Base-by-base conservation (phyloP, 257 asterid species). In the Gardenia jasminoides region DNA sequence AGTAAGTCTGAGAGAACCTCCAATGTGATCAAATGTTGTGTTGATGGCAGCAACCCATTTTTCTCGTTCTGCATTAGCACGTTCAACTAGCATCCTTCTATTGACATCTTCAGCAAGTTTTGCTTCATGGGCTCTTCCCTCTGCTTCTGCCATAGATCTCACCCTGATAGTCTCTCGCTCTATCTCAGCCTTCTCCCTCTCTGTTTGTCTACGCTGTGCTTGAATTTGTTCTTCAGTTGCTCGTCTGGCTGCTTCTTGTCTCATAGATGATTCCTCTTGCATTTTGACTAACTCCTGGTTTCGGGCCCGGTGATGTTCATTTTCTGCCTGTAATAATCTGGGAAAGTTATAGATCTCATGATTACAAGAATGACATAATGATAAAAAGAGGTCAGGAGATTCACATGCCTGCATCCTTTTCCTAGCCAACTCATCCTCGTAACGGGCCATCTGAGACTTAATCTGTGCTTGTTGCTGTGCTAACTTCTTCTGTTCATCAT, bases 151-250 rank as follows among this genome's bases (percentile, higher is more conserved):
- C 93, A 93, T 69, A 77, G 96, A 88, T 78, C 84, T 89, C 78
- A 87, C 91, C 86, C 91, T 90, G 71, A 92, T 90, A 54, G 98
- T 95, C 84, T 93, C 99, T 73, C 93, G 96, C 67, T 93, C 97
- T 73, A 93, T 90, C 85, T 88, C 92, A 81, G 98, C 97, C 86
- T 87, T 93, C 80, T 91, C 93, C 73, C 88, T 86, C 86, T 91
- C 98, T 67, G 99, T 92, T 80, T 93, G 93, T 71, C 92, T 93
- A 75, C 94, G 97, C 74, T 95, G 99, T 47, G 95, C 93, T 86
- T 95, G 98, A 82, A 95, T 95, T 82, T 95, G 97, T 79, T 95
- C 99, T 84, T 95, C 99, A 33, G 97, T 88, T 47, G 99, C 99
- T 84, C 97, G 85, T 82, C 98, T 91, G 56, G 93, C 88, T n/a